Percentiles rank a stretch among this genome's conserved stretches.
phyloP scores from a whole-genome alignment of 1,139 yeast genomes.

The Spathaspora sp. region DNA sequence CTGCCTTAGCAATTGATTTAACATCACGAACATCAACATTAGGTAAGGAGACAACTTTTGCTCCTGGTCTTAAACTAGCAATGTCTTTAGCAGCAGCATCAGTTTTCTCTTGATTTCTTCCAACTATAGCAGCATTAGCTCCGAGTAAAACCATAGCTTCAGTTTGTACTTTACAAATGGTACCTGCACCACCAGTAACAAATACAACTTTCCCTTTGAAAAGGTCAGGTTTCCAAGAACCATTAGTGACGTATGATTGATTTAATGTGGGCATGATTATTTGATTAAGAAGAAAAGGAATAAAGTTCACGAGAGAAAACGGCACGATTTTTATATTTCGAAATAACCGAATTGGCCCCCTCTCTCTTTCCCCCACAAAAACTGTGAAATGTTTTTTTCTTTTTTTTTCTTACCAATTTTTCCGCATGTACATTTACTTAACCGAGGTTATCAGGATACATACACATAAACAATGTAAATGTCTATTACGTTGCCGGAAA shows the following conservation, averaged over 20 bases:
- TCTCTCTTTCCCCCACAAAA: background rate
- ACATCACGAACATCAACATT: conserved; percentile 76
- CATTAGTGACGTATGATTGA: conserved; percentile 23
- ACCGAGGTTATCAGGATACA: background rate
- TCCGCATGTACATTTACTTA: background rate
- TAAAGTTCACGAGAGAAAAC: background rate
- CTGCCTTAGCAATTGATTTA: conserved; percentile 58
- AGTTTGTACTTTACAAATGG: conserved; percentile 83
- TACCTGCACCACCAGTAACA: conserved; percentile 94
- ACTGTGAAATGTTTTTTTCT: background rate
- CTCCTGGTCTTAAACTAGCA: conserved; percentile 50
- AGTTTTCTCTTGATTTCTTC: conserved; percentile 70
- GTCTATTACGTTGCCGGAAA: background rate
- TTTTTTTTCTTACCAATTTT: background rate
- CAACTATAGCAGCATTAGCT: conserved; percentile 82
- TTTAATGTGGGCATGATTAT: conserved; percentile 18
- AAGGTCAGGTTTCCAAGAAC: conserved; percentile 54
- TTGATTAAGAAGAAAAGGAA: background rate
- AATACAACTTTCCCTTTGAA: conserved; percentile 84
- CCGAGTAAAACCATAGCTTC: conserved; percentile 82
- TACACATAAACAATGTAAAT: background rate
- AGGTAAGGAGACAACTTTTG: conserved; percentile 67
- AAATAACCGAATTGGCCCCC: background rate
- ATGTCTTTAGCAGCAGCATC: conserved; percentile 68
- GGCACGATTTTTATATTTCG: background rate